Base-by-base conservation (phyloP, 331 rosid species). In the Stylosanthes scabra region DNA sequence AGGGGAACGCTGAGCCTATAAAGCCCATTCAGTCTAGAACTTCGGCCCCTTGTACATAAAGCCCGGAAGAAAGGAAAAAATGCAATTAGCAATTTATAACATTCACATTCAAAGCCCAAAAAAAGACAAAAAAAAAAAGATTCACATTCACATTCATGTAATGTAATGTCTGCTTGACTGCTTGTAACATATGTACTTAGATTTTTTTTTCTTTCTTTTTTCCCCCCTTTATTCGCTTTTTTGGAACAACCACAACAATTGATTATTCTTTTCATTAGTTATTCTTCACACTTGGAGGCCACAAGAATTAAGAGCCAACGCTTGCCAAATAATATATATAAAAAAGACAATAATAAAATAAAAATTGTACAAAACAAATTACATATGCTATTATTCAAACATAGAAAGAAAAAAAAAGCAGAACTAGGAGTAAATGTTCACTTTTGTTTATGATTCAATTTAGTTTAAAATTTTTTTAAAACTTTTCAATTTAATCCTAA, bases 31-130 rank as follows among this genome's bases (percentile, higher is more conserved):
- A 2, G 7, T 49, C 16, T n/a, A 58, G 25, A 71, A 55, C 0
- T 63, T 49, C 47, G 57, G 52, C 50, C 75, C 11, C 52, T 11
- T 82, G 86, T 78, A 82, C 78, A 75, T 71, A 74, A 63, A 11
- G 59, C 25, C 29, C 9, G 52, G 27, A 50, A 31, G 4, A 54
- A 34, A 15, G 45, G 11, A 49, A 39, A 34, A 49, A 9, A 11
- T 6, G 37, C 5, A 31, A 31, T 31, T 31, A 31, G 5, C 37
- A 20, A 20, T 20, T 31, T 2, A 31, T 31, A 25, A 11, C 59
- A 6, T 68, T 62, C 50, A n/a, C 50, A n/a, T 45, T 58, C 25
- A 20, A 20, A 20, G 25, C 0, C 25, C 0, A 20, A 20, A 20
- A 20, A n/a, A n/a, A n/a, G n/a, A n/a, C n/a, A 20, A 20, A 20